A percentile compares a stretch with the other conserved stretches of the same genome.
Evolutionary conservation across 352 stramenopile species (phyloP).

Genomic region (Phytopythium delawarense): DNA sequence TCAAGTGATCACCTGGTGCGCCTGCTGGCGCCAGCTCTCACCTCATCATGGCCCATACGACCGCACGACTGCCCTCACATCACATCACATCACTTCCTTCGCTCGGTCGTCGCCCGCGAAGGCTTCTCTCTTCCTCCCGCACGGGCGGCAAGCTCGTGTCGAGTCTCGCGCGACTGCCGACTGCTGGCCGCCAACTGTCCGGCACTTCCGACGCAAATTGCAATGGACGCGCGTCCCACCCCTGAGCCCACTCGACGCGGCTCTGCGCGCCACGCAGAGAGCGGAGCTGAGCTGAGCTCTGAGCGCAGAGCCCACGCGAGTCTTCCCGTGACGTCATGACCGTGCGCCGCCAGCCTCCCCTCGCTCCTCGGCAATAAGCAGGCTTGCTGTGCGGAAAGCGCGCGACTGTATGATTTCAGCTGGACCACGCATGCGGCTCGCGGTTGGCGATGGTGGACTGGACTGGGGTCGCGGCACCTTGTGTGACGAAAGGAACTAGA

Average conservation of each 20-base stretch:
- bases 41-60: constrained; percentile 1
- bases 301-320: not conserved
- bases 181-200: not conserved
- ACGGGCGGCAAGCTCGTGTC: not conserved
- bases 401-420: no score
- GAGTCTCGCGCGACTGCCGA: not conserved
- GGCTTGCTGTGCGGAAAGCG: not conserved
- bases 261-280: not conserved
- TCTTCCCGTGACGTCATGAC: not conserved
- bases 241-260: not conserved
- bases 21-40: not conserved
- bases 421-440: no score
- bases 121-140: not conserved
- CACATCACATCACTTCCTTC: not conserved
- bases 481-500: not conserved
- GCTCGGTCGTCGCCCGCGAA: not conserved
- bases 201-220: not conserved
- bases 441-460: not conserved
- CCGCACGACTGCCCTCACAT: not conserved
- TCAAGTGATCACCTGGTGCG: not conserved
- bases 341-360: not conserved
- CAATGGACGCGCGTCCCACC: not conserved
- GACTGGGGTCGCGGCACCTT: not conserved
- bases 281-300: no score
- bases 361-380: not conserved